Conservation (phyloP, 345 rosid genomes). For the Capsella bursapastoris region DNA sequence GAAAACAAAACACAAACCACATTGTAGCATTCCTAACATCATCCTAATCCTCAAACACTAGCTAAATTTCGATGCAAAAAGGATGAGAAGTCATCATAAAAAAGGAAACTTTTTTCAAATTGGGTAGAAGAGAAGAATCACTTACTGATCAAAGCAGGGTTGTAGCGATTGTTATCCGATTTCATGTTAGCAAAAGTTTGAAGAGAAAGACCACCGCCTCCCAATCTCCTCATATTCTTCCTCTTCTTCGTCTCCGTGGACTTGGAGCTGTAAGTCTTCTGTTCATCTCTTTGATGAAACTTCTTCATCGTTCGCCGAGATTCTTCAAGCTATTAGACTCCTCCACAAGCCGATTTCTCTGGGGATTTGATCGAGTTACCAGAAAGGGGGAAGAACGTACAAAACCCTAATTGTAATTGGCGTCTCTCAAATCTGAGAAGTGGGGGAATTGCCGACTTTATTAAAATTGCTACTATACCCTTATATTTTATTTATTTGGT, state of each 20-base stretch:
- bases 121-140: neutral
- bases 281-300: neutral
- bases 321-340: neutral
- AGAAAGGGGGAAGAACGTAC: constrained; percentile 12
- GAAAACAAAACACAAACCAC: neutral
- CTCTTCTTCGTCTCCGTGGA: constrained; percentile 39
- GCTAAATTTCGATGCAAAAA: neutral
- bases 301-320: constrained; percentile 23
- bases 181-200: constrained; percentile 75
- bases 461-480: constrained; percentile 3
- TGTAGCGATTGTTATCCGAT: constrained; percentile 54
- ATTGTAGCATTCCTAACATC: neutral
- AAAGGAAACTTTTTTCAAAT: neutral
- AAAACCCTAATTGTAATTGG: constrained; percentile 36
- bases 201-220: constrained; percentile 88
- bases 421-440: constrained; percentile 3
- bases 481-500: neutral
- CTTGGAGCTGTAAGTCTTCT: constrained; percentile 17
- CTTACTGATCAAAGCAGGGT: constrained; percentile 73
- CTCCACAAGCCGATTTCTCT: neutral
- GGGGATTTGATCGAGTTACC: neutral
- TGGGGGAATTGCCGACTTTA: neutral
- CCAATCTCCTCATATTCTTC: constrained; percentile 72
- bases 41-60: neutral
- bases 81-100: neutral